Evolutionary conservation across 2,329 filamentous ascomycete species (phyloP).

Genomic region (Talaromyces marneffei): DNA sequence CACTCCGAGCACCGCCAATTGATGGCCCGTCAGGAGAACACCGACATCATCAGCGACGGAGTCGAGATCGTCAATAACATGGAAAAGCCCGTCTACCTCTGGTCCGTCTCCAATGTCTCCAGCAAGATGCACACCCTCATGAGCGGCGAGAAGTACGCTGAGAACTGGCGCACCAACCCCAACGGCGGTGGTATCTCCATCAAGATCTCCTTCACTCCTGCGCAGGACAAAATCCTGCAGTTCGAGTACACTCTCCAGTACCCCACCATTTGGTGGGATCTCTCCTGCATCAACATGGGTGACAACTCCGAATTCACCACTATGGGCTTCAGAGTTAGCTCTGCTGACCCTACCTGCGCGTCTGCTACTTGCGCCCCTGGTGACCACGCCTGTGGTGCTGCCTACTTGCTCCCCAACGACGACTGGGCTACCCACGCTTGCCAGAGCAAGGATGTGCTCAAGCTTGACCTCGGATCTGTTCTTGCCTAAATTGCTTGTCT

Average conservation of each 20-base stretch:
- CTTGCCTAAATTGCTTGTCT: neutral
- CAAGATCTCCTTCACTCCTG: constrained; percentile 32
- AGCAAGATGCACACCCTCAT: constrained; percentile 33
- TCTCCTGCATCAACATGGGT: constrained; percentile 35
- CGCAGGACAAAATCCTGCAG: constrained; percentile 36
- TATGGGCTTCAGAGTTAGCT: constrained; percentile 32
- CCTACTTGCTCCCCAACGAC: constrained; percentile 37
- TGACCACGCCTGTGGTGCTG: constrained; percentile 31
- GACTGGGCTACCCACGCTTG: constrained; percentile 40
- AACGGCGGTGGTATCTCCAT: constrained; percentile 40
- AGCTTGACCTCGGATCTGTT: constrained; percentile 27
- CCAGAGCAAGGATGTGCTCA: constrained; percentile 29
- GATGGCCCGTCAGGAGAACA: constrained; percentile 15
- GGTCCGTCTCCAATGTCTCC: constrained; percentile 34
- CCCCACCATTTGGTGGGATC: constrained; percentile 35
- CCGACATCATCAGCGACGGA: constrained; percentile 23
- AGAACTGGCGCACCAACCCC: constrained; percentile 31
- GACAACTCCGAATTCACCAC: constrained; percentile 28
- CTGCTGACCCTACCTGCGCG: constrained; percentile 27
- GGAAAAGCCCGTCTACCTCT: constrained; percentile 33
- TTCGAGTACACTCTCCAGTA: constrained; percentile 35
- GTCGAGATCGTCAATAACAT: constrained; percentile 38
- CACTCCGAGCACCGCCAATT: constrained; percentile 7
- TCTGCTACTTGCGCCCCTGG: constrained; percentile 32
- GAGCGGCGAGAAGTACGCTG: constrained; percentile 30